These are phyloP conservation scores for Blakeslea trispora DNA, from an alignment of 371 early-diverging fungal genomes.

Conservation along the genomic window DNA sequence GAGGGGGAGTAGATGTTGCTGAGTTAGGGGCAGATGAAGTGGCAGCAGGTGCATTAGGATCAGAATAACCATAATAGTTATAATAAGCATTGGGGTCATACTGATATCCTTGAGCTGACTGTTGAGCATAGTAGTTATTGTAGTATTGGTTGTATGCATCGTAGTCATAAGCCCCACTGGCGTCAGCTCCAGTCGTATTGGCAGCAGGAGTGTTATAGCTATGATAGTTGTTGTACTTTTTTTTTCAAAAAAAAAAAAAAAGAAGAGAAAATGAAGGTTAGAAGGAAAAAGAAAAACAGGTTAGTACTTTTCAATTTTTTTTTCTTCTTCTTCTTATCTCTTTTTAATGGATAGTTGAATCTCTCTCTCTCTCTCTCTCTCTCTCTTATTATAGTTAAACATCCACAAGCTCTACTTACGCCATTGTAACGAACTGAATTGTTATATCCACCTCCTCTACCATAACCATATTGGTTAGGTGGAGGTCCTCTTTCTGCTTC, in stretches of 20 bases:
- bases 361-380: too few relatives aligned
- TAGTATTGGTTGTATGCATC: constrained; percentile 21
- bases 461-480: constrained; percentile 32
- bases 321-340: constrained; percentile 5
- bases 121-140: constrained; percentile 21
- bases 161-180: constrained; percentile 18
- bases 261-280: constrained; percentile 9
- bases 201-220: constrained; percentile 9
- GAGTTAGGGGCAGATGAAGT: constrained; percentile 9
- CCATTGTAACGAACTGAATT: constrained; percentile 8
- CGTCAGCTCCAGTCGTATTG: constrained; percentile 15
- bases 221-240: constrained; percentile 15
- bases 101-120: constrained; percentile 21
- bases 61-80: constrained; percentile 43
- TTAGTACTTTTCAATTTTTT: constrained; percentile 2
- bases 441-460: constrained; percentile 32
- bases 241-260: constrained; percentile 20
- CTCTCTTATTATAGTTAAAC: too few relatives aligned
- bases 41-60: constrained; percentile 17
- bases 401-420: constrained; percentile 18
- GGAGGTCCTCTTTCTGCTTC: constrained; percentile 66
- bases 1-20: constrained; percentile 15
- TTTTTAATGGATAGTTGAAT: constrained; percentile 9
- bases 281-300: constrained; percentile 25
- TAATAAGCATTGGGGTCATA: constrained; percentile 49